Evolutionary conservation across 495 filamentous ascomycete species (phyloP), one percentile per base, ranked within the genome.

Genomic region (Penicillium tannophilum): DNA sequence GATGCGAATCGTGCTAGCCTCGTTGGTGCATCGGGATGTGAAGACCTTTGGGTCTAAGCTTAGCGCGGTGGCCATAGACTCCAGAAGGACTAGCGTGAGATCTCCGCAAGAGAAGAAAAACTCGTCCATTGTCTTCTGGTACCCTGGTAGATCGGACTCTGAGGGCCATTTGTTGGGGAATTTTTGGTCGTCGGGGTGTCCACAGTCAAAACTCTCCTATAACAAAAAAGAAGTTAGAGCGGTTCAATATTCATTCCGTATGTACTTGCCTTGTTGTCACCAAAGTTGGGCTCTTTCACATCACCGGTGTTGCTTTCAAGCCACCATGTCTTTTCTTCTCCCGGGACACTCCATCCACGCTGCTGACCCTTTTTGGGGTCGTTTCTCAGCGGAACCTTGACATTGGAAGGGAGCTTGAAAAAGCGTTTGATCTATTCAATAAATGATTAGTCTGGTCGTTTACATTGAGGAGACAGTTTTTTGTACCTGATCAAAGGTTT

Each of bases 131-230:
- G 49, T 39, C 19, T 24, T 42, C n/a, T 53, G 28, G 49, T 55
- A 59, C 9, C 56, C 57, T 1, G 52, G 43, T 20, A 60, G 50
- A n/a, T 60, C 57, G 12, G 19, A 44, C 51, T 55, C 57, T 9
- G 30, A 26, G 44, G 57, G 57, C 30, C 42, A 60, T 17, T 47
- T 47, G 45, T 60, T 60, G 43, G 57, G 57, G 12, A 54, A 60
- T 23, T 48, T 11, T 17, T 23, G 48, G 24, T 60, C 57, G 6
- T 48, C 20, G 4, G 28, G 43, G 24, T 46, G 57, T 24, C 57
- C 57, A 7, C 45, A 50, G 33, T 60, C 57, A 23, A 54, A 60
- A 16, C 44, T 44, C 57, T 60, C 57, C 57, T 60, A 20, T 56
- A 6, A 17, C 14, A 7, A 7, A 16, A 0, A 6, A 16, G 39